phyloP scores from a whole-genome alignment of 371 early-diverging fungal genomes.

The Smittium culicis region DNA sequence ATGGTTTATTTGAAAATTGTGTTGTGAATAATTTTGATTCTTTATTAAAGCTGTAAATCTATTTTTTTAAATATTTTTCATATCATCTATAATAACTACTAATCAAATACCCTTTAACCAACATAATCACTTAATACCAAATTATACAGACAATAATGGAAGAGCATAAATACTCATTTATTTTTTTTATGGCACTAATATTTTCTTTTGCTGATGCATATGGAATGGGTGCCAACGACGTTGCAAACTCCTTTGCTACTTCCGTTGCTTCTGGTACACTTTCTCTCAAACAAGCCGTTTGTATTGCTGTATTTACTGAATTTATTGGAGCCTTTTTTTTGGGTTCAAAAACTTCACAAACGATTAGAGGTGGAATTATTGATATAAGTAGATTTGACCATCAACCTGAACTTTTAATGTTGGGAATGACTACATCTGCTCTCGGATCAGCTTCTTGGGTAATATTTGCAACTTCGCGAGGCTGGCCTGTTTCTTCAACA shows the following conservation, averaged over 20 bases:
- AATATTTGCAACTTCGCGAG: slow-evolving; percentile 41
- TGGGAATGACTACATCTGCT: slow-evolving; percentile 68
- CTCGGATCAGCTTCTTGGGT: slow-evolving; percentile 64
- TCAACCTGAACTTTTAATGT: slow-evolving; percentile 61
- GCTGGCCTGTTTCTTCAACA: slow-evolving; percentile 43
- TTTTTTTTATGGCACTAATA: slow-evolving; percentile 55
- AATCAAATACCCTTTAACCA: too few relatives aligned
- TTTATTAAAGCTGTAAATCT: too few relatives aligned
- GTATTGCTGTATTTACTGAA: slow-evolving; percentile 72
- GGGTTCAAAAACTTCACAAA: slow-evolving; percentile 58
- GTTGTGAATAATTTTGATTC: too few relatives aligned
- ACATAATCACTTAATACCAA: too few relatives aligned
- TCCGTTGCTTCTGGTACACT: slow-evolving; percentile 71
- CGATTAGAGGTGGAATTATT: slow-evolving; percentile 61
- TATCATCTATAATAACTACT: too few relatives aligned
- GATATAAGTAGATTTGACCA: slow-evolving; percentile 33
- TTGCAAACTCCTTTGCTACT: slow-evolving; percentile 76
- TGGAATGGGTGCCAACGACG: slow-evolving; percentile 80
- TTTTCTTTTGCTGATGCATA: slow-evolving; percentile 51
- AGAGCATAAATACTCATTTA: slow-evolving; percentile 51
- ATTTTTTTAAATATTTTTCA: too few relatives aligned
- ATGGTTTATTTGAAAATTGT: too few relatives aligned
- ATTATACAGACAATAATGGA: too few relatives aligned
- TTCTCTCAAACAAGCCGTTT: slow-evolving; percentile 51
- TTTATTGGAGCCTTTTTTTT: slow-evolving; percentile 71